Evolutionary conservation across 106 monocot species (phyloP).

Genomic region (Platanthera zijinensis): DNA sequence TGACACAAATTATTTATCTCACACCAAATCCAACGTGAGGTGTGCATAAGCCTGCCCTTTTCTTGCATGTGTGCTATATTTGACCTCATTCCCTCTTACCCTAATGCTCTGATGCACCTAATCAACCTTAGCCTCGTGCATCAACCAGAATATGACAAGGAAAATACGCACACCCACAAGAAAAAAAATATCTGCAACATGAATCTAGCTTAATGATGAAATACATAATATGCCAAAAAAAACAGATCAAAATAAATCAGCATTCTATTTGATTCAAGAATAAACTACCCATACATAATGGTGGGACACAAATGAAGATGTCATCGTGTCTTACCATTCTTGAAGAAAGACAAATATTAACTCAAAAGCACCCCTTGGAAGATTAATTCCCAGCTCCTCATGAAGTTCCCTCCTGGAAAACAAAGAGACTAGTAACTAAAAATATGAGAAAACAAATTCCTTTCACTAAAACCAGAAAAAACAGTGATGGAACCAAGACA

Average conservation of each 20-base stretch:
- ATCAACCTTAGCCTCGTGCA: too few relatives aligned
- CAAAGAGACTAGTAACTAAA: not conserved
- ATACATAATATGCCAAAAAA: constrained; percentile 2
- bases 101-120: not conserved
- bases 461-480: not conserved
- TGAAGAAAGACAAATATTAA: constrained; percentile 81
- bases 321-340: constrained; percentile 52
- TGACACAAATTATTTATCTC: not conserved
- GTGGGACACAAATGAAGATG: not conserved
- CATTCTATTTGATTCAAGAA: not conserved
- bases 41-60: not conserved
- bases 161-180: not conserved
- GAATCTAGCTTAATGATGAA: not conserved
- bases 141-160: too few relatives aligned
- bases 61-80: not conserved
- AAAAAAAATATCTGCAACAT: not conserved
- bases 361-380: constrained; percentile 91
- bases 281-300: not conserved
- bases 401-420: constrained; percentile 81
- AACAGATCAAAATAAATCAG: not conserved
- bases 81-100: not conserved
- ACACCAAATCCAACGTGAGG: not conserved
- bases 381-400: constrained; percentile 82
- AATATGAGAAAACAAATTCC: not conserved
- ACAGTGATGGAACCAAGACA: not conserved